phyloP scores from a whole-genome alignment of 306 rosid genomes.

The Prunus salicina region DNA sequence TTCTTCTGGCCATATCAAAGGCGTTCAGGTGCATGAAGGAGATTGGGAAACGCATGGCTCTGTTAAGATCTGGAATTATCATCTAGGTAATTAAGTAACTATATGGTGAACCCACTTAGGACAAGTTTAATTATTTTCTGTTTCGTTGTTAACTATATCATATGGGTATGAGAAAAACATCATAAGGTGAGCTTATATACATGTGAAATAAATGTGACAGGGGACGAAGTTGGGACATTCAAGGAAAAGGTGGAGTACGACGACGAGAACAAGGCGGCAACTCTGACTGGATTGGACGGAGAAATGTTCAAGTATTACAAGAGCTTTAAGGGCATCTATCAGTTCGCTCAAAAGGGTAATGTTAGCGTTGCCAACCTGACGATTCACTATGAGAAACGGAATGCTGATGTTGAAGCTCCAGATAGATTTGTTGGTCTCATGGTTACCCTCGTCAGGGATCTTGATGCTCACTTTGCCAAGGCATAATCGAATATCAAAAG shows the following conservation, averaged over 20 bases:
- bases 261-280: conserved; percentile 11
- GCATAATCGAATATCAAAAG: not conserved
- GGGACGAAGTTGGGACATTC: conserved; percentile 17
- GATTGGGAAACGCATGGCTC: conserved; percentile 42
- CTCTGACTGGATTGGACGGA: conserved; percentile 34
- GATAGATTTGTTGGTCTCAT: conserved; percentile 24
- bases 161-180: not conserved
- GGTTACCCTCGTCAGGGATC: conserved; percentile 27
- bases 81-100: not conserved
- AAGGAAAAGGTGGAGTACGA: conserved; percentile 38
- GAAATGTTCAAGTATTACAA: conserved; percentile 32
- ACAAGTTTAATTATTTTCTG: not conserved
- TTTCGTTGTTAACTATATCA: not conserved
- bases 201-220: conserved; percentile 4
- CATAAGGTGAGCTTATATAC: not conserved
- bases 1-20: conserved; percentile 11
- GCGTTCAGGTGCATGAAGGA: conserved; percentile 39
- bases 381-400: conserved; percentile 36
- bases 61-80: conserved; percentile 32
- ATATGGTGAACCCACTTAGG: too few relatives aligned
- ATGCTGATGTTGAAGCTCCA: conserved; percentile 25
- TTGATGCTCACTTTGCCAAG: conserved; percentile 26
- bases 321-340: conserved; percentile 10
- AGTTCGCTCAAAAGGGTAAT: conserved; percentile 19
- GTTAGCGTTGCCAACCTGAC: conserved; percentile 15